Evolutionary conservation across 208 protist genomes (phyloP), one percentile per base, ranked within the genome.

Genomic region (Trypanosoma lewisi): DNA sequence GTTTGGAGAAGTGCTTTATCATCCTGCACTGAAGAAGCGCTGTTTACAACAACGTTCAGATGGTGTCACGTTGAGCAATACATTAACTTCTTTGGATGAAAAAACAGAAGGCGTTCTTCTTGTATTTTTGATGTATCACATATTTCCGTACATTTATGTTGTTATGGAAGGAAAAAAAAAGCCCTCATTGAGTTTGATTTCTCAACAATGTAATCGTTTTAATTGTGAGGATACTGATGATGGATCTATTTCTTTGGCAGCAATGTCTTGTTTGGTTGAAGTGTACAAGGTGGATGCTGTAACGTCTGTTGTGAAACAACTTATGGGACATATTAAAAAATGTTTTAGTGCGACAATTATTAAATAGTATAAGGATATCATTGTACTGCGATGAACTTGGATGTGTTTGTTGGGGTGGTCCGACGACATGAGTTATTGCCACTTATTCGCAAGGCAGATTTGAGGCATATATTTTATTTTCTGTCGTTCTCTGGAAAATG

Each of bases 381-480:
- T 3, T 34, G 17, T 47, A 57, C 57, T 16, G 16, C 48, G 47
- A 85, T 90, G 78, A 75, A 63, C 50, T 21, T 84, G 1, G 71
- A 78, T 33, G 67, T 60, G 3, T 85, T 86, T 61, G 39, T 75
- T 17, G 76, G 83, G 30, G 36, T 73, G 28, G 69, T 58, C 36
- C 75, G 75, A 9, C 50, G 53, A 8, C 65, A 82, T 54, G 39
- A 78, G 12, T 56, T 87, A 45, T 66, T 91, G 19, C 73, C 84
- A 17, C 71, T 86, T 14, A 69, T 91, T 41, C 64, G 57, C 8
- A 82, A 75, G 60, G 19, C 49, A 28, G 55, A 77, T 25, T 28
- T 91, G 25, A 53, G 70, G 31, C 49, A 69, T 1, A 75, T 91
- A n/a, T 31, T 91, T 91, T 65, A 31, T 69, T 45, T 64, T 56